Conservation (phyloP, 257 asterid genomes). For the Anisodus acutangulus region DNA sequence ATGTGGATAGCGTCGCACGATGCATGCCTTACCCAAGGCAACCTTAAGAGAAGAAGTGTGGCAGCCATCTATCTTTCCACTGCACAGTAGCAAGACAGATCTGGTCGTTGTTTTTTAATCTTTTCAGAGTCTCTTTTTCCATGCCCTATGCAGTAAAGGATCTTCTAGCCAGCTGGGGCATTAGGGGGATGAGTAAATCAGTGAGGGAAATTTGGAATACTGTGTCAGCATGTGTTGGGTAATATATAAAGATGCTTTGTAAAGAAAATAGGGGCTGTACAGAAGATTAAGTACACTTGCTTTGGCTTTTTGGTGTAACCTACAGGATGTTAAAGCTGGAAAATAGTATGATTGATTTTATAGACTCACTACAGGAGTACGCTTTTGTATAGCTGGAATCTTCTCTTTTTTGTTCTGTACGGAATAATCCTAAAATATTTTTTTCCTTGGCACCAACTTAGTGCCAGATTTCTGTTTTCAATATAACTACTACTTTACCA, state of each 20-base stretch:
- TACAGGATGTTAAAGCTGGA: not conserved
- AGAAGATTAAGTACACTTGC: constrained; percentile 14
- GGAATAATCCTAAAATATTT: not conserved
- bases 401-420: not conserved
- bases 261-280: constrained; percentile 9
- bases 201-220: not conserved
- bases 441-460: not conserved
- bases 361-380: not conserved
- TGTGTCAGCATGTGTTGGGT: not conserved
- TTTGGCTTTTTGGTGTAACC: constrained; percentile 1
- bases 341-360: not conserved
- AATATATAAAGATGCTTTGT: not conserved
- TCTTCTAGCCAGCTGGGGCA: not conserved
- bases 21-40: constrained; percentile 8
- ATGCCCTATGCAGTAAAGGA: not conserved
- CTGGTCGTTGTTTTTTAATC: not conserved
- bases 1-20: not conserved
- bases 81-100: constrained; percentile 19
- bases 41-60: constrained; percentile 6
- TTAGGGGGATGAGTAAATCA: not conserved
- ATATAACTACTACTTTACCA: not conserved
- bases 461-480: constrained; percentile 3
- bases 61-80: constrained; percentile 13
- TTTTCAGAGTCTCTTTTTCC: not conserved
- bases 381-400: not conserved